Percentiles rank a stretch among this genome's conserved stretches.
Evolutionary conservation across 2,329 filamentous ascomycete species (phyloP).

Genomic region (Paraconiothyrium sp.): DNA sequence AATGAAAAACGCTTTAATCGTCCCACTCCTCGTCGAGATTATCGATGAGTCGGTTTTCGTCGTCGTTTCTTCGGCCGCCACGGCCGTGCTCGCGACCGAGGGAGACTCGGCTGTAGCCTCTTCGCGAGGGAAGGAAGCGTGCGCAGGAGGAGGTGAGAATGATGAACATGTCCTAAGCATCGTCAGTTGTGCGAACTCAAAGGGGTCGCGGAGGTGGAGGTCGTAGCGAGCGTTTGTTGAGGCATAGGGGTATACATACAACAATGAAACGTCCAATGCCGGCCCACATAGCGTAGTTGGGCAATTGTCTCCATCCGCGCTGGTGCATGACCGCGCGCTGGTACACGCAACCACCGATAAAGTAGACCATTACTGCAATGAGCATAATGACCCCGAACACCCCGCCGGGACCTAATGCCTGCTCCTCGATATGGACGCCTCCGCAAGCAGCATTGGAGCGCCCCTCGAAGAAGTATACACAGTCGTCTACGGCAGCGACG

Average conservation of each 20-base stretch:
- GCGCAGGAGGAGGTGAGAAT: slow-evolving; percentile 76
- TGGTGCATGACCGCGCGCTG: slow-evolving; percentile 94
- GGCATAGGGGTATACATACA: slow-evolving; percentile 59
- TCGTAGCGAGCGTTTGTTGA: neutral
- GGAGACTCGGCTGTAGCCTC: slow-evolving; percentile 74
- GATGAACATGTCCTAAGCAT: slow-evolving; percentile 65
- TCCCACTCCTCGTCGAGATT: slow-evolving; percentile 98
- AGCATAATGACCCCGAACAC: slow-evolving; percentile 88
- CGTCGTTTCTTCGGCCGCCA: slow-evolving; percentile 67
- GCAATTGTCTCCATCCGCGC: slow-evolving; percentile 92
- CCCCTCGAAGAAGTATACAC: slow-evolving; percentile 95
- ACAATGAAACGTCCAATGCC: slow-evolving; percentile 84
- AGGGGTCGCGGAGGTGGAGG: neutral
- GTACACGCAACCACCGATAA: slow-evolving; percentile 93
- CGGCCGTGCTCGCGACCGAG: slow-evolving; percentile 56
- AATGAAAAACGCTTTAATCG: slow-evolving; percentile 59
- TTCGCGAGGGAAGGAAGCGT: slow-evolving; percentile 69
- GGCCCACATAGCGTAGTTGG: slow-evolving; percentile 93
- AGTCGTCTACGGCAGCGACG: slow-evolving; percentile 88
- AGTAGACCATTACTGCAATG: slow-evolving; percentile 84
- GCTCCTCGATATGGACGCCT: slow-evolving; percentile 67
- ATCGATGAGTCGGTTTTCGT: slow-evolving; percentile 93
- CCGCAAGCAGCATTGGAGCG: slow-evolving; percentile 86
- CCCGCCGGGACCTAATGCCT: slow-evolving; percentile 72
- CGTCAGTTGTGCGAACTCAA: slow-evolving; percentile 22